A percentile compares a stretch with the other conserved stretches of the same genome.
These are phyloP conservation scores for Sanguinoderma infundibulare DNA, from an alignment of 1,284 basidiomycete species.

Conservation along the genomic window DNA sequence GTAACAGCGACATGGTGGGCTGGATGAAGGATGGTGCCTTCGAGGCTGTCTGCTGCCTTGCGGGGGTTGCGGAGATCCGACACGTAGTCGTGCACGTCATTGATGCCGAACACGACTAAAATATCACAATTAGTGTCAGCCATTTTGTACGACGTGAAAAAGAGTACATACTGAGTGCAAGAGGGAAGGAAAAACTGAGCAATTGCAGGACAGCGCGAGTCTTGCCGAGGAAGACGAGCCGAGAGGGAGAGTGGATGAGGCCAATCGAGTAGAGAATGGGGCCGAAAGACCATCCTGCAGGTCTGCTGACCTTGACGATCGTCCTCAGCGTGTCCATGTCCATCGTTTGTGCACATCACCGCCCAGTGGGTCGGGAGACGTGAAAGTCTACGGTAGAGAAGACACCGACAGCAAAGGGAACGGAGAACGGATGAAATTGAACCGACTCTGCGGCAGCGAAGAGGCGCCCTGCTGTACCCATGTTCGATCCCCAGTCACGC, in stretches of 20 bases:
- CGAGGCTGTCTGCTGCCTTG: conserved; percentile 18
- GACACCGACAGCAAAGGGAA: too few species aligned
- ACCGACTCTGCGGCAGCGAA: too few species aligned
- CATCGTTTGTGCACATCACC: background rate
- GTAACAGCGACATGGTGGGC: conserved; percentile 2
- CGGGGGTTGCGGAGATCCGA: conserved; percentile 21
- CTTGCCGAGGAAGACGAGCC: background rate
- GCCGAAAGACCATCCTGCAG: conserved; percentile 19
- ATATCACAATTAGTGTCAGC: background rate
- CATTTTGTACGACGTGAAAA: background rate
- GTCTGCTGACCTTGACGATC: conserved; percentile 12
- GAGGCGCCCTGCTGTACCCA: too few species aligned
- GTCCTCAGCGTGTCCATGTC: background rate
- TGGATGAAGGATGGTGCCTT: conserved; percentile 19
- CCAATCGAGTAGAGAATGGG: conserved; percentile 21
- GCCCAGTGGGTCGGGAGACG: too few species aligned
- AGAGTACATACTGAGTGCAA: conserved; percentile 7
- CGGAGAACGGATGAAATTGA: too few species aligned
- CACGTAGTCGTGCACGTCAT: conserved; percentile 23
- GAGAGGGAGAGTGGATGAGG: conserved; percentile 9
- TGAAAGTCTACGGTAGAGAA: too few species aligned
- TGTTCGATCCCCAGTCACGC: too few species aligned
- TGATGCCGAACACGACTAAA: conserved; percentile 22
- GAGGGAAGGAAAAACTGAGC: conserved; percentile 15
- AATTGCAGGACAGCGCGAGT: conserved; percentile 1